Conservation (phyloP, 495 filamentous ascomycete species). For the Aspergillus nidulans region DNA sequence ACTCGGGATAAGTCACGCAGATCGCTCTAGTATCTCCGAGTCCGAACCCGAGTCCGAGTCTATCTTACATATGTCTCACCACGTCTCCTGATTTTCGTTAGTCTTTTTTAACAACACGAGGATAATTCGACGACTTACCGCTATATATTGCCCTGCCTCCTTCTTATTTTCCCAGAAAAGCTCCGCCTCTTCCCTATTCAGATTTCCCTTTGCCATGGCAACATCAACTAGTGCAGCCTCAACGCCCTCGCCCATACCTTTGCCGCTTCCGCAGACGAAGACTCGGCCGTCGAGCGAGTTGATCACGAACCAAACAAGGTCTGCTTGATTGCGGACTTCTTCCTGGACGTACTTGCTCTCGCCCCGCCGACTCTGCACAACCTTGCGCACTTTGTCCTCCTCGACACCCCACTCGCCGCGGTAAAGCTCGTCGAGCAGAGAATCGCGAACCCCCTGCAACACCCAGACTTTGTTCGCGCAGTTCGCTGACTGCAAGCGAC, state of each 20-base stretch:
- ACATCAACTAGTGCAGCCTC: conserved; percentile 77
- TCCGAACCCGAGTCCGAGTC: background rate
- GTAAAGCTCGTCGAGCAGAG: conserved; percentile 89
- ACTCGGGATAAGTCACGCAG: background rate
- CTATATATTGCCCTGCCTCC: conserved; percentile 81
- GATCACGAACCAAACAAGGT: conserved; percentile 95
- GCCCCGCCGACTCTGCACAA: conserved; percentile 80
- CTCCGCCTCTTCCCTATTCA: conserved; percentile 66
- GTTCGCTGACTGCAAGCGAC: conserved; percentile 89
- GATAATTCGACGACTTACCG: conserved; percentile 51
- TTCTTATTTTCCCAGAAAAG: conserved; percentile 80
- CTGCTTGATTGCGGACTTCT: conserved; percentile 79
- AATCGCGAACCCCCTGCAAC: conserved; percentile 92
- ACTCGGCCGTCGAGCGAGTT: conserved; percentile 89
- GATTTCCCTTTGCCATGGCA: conserved; percentile 72
- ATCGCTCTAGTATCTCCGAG: background rate
- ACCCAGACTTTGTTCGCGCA: conserved; percentile 99
- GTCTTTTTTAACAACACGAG: background rate
- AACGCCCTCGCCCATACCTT: conserved; percentile 97
- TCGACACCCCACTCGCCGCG: conserved; percentile 93
- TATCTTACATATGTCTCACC: conserved; percentile 19
- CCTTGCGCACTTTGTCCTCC: conserved; percentile 85
- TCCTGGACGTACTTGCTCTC: conserved; percentile 82
- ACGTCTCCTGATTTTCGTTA: conserved; percentile 32
- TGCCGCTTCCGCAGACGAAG: conserved; percentile 90